A percentile compares a stretch with the other conserved stretches of the same genome.
phyloP scores from a whole-genome alignment of 1,139 yeast genomes.

The Yamadazyma dushanensis region DNA sequence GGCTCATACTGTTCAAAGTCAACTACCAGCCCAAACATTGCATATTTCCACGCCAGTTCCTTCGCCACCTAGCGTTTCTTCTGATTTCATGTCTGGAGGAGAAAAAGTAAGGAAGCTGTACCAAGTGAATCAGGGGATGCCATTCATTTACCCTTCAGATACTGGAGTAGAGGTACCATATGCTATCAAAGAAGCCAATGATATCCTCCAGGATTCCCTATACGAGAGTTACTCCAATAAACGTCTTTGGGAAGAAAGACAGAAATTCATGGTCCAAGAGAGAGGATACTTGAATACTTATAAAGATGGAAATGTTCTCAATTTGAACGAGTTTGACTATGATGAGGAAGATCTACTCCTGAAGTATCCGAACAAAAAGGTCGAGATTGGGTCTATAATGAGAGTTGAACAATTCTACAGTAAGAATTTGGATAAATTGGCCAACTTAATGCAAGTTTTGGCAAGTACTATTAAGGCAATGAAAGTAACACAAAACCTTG shows the following conservation, averaged over 20 bases:
- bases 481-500: conserved; percentile 34
- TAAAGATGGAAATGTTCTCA: conserved; percentile 9
- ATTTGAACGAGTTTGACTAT: conserved; percentile 22
- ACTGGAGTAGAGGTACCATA: conserved; percentile 52
- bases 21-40: conserved; percentile 61
- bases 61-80: conserved; percentile 74
- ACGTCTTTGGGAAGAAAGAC: conserved; percentile 73
- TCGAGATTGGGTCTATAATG: conserved; percentile 45
- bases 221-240: conserved; percentile 64
- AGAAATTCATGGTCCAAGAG: conserved; percentile 71
- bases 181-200: conserved; percentile 75
- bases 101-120: conserved; percentile 70
- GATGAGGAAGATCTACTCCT: conserved; percentile 17
- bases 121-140: conserved; percentile 77
- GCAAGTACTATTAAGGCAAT: conserved; percentile 61
- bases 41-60: conserved; percentile 91
- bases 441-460: conserved; percentile 63
- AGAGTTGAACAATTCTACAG: conserved; percentile 64
- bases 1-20: conserved; percentile 53
- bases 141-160: conserved; percentile 66
- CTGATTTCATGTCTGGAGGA: conserved; percentile 54
- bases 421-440: conserved; percentile 51
- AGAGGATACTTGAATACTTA: conserved; percentile 57
- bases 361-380: conserved; percentile 31
- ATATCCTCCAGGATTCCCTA: conserved; percentile 59